Base-by-base conservation (phyloP, 1,284 basidiomycete genomes). In the Erythrobasidium hasegawianum region DNA sequence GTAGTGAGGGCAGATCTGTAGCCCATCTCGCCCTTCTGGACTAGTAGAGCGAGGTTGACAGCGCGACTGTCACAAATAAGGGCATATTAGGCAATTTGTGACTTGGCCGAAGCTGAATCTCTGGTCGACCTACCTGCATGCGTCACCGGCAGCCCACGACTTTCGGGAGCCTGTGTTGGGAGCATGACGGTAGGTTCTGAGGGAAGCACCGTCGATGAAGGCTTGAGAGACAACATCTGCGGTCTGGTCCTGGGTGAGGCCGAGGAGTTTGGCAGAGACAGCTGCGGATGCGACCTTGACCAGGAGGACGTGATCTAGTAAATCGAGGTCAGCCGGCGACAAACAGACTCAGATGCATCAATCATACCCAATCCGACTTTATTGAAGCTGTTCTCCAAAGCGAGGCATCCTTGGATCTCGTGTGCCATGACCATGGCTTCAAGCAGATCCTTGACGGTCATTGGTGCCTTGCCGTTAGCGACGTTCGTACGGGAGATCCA, bases 61-160 rank as follows among this genome's bases (percentile, higher is more conserved):
- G 92, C 92, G 64, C 93, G 87, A 38, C 65, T 67, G n/a, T 26
- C 16, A n/a, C n/a, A n/a, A n/a, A n/a, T n/a, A n/a, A n/a, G n/a
- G n/a, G n/a, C n/a, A n/a, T n/a, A n/a, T n/a, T n/a, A n/a, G n/a
- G n/a, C n/a, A n/a, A n/a, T n/a, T n/a, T n/a, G n/a, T n/a, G n/a
- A n/a, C n/a, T n/a, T n/a, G n/a, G n/a, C n/a, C n/a, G n/a, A n/a
- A n/a, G n/a, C n/a, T n/a, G n/a, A n/a, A n/a, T n/a, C n/a, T n/a
- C n/a, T n/a, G n/a, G n/a, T n/a, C 16, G 39, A 38, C 61, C 39
- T 38, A 65, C 61, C 89, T 87, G 80, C 91, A 94, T 43, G 92
- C 92, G 75, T 96, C 92, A 70, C 92, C 92, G 38, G 92, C 92
- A 62, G 91, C 90, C 92, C 92, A 96, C 9, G 89, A 90, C 79